Evolutionary conservation across 768 basidiomycete genomes (phyloP).

Genomic region (Mycena epipterygia): DNA sequence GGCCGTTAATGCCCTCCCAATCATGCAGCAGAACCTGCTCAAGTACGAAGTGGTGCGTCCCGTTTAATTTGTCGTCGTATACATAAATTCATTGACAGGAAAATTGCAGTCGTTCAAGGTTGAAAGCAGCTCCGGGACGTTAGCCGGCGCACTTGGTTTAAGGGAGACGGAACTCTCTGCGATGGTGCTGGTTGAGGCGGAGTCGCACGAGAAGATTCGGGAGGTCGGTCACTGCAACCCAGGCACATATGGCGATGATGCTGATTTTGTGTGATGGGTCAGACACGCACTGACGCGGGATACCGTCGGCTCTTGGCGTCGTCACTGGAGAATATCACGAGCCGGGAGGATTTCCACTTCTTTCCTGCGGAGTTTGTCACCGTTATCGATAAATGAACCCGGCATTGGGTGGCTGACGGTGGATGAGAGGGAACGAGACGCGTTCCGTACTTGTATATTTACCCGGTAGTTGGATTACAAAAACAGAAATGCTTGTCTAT

Average conservation of each 20-base stretch:
- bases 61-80: not conserved
- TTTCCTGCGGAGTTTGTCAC: slow-evolving; percentile 11
- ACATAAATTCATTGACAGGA: not conserved
- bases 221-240: not conserved
- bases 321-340: not conserved
- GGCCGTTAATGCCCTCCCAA: not conserved
- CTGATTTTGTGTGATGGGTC: not conserved
- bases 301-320: not conserved
- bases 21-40: not conserved
- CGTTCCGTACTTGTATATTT: too few relatives aligned
- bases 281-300: slow-evolving; percentile 5
- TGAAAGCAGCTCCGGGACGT: not conserved
- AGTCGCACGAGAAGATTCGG: slow-evolving; percentile 9
- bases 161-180: not conserved
- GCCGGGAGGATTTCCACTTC: not conserved
- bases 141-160: not conserved
- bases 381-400: not conserved
- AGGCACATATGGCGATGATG: not conserved
- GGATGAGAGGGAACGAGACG: too few relatives aligned
- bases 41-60: slow-evolving; percentile 4
- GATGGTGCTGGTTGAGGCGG: not conserved
- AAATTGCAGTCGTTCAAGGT: not conserved
- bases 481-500: too few relatives aligned
- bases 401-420: too few relatives aligned
- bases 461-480: too few relatives aligned